Percentiles rank a stretch among this genome's conserved stretches.
phyloP scores from a whole-genome alignment of 2,329 filamentous ascomycete genomes.

The Phyllosticta paracitricarpa region DNA sequence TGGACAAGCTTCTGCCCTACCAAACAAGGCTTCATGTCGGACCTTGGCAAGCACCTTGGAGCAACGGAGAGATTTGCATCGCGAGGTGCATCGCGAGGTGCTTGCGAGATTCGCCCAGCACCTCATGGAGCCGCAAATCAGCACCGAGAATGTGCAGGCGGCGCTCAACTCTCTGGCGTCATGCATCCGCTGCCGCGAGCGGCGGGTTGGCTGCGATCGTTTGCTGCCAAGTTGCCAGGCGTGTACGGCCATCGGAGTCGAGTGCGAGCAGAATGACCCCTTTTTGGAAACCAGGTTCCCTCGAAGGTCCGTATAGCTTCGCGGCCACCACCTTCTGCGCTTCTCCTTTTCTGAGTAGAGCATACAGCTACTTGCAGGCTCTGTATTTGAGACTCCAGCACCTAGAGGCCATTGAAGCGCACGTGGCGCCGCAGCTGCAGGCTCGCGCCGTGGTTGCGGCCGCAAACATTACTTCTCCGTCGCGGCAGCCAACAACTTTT shows the following conservation, averaged over 20 bases:
- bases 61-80: not conserved
- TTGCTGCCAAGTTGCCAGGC: slow-evolving; percentile 10
- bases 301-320: slow-evolving; percentile 6
- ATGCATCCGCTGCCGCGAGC: slow-evolving; percentile 10
- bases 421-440: not conserved
- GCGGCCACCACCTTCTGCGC: not conserved
- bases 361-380: slow-evolving; percentile 7
- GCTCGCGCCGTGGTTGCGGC: not conserved
- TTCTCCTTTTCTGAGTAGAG: not conserved
- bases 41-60: not conserved
- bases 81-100: not conserved
- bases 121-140: slow-evolving; percentile 3
- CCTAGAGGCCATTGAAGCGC: slow-evolving; percentile 4
- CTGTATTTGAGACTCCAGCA: slow-evolving; percentile 6
- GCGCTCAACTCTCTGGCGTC: slow-evolving; percentile 10
- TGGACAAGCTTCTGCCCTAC: not conserved
- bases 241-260: slow-evolving; percentile 4
- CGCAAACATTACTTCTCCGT: not conserved
- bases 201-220: slow-evolving; percentile 10
- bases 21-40: not conserved
- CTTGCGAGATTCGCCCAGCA: not conserved
- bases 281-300: slow-evolving; percentile 7
- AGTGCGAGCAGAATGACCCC: slow-evolving; percentile 8
- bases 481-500: not conserved
- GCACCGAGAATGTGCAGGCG: slow-evolving; percentile 3